Evolutionary conservation across 495 filamentous ascomycete species (phyloP).

Genomic region (Penicillium angulare): DNA sequence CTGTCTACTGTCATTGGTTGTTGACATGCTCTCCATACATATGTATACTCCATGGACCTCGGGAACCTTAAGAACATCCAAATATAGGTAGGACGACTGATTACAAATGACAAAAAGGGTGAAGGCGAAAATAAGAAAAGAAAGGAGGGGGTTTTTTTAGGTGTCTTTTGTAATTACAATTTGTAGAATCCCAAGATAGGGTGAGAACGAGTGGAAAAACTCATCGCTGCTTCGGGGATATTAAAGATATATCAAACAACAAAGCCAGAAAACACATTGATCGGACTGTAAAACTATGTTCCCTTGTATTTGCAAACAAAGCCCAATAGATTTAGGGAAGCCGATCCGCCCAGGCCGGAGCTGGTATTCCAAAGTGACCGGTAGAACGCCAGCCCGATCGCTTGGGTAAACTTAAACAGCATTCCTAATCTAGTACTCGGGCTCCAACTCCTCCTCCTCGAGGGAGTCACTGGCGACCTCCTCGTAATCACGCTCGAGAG

Average conservation of each 20-base stretch:
- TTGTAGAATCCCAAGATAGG: conserved; percentile 7
- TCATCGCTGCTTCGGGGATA: conserved; percentile 47
- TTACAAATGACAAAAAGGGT: not conserved
- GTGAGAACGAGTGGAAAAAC: conserved; percentile 41
- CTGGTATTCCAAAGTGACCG: conserved; percentile 26
- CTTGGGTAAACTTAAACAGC: conserved; percentile 20
- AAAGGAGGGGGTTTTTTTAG: conserved; percentile 4
- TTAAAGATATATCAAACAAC: conserved; percentile 50
- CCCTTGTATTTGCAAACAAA: conserved; percentile 43
- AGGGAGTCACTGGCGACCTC: conserved; percentile 96
- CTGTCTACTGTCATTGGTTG: no score
- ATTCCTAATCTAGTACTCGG: conserved; percentile 78
- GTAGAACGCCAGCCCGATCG: conserved; percentile 21
- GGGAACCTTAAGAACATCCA: no score
- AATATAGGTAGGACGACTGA: no score
- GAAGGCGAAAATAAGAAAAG: not conserved
- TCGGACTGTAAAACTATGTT: conserved; percentile 42
- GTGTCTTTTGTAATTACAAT: conserved; percentile 29
- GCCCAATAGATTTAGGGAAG: conserved; percentile 29
- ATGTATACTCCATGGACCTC: no score
- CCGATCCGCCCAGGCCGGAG: conserved; percentile 22
- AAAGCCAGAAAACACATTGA: conserved; percentile 40
- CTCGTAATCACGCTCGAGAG: conserved; percentile 98
- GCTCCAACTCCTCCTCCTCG: conserved; percentile 83
- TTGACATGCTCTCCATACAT: no score